phyloP scores from a whole-genome alignment of 2,329 filamentous ascomycete genomes.

The Sporothrix pseudoabietina region DNA sequence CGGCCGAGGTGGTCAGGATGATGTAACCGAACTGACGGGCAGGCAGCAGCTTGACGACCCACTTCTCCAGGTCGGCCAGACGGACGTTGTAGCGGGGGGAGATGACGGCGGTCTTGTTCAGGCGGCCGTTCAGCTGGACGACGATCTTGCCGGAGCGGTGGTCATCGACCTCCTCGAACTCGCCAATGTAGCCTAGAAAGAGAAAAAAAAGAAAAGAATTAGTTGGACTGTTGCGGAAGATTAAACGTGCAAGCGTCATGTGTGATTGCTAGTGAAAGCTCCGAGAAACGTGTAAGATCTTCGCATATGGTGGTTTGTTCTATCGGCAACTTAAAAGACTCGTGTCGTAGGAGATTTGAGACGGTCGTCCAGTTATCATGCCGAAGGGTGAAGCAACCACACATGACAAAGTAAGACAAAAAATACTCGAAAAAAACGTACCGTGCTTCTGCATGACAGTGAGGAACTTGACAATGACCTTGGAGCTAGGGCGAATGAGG shows the following conservation, averaged over 20 bases:
- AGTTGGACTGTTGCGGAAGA: slow-evolving; percentile 80
- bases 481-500: slow-evolving; percentile 94
- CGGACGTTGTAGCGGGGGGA: slow-evolving; percentile 99
- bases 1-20: slow-evolving; percentile 97
- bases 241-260: slow-evolving; percentile 90
- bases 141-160: slow-evolving; percentile 99
- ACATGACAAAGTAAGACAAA: slow-evolving; percentile 4
- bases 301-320: slow-evolving; percentile 69
- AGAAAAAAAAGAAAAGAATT: slow-evolving; percentile 44
- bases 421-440: slow-evolving; percentile 55
- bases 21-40: slow-evolving; percentile 99
- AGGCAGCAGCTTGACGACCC: slow-evolving; percentile 98
- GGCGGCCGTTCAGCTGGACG: slow-evolving; percentile 95
- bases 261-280: slow-evolving; percentile 44
- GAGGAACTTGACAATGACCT: slow-evolving; percentile 99
- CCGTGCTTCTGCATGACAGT: slow-evolving; percentile 99
- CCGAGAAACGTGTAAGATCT: slow-evolving; percentile 97
- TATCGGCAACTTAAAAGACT: slow-evolving; percentile 99
- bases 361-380: slow-evolving; percentile 99
- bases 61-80: slow-evolving; percentile 97
- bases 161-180: slow-evolving; percentile 99
- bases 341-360: slow-evolving; percentile 77
- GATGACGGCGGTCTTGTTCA: slow-evolving; percentile 99
- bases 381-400: slow-evolving; percentile 60
- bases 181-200: slow-evolving; percentile 87